A percentile compares a stretch with the other conserved stretches of the same genome.
phyloP scores from a whole-genome alignment of 371 early-diverging fungal genomes.

The Mortierella polycephala region DNA sequence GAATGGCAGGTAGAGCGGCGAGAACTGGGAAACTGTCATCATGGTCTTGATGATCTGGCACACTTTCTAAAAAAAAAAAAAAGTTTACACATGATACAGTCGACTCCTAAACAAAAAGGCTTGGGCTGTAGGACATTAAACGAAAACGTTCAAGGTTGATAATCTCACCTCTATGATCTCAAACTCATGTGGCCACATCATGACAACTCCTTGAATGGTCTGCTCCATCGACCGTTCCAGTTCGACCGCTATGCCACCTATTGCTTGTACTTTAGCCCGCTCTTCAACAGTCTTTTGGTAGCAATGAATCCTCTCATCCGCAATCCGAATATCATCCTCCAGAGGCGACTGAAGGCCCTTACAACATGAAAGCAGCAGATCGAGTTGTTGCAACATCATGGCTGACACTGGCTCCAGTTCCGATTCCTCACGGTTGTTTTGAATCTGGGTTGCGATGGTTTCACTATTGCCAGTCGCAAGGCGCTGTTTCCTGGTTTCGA shows the following conservation, averaged over 20 bases:
- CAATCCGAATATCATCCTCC: constrained; percentile 44
- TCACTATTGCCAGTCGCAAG: constrained; percentile 15
- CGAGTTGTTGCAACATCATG: constrained; percentile 43
- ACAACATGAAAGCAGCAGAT: constrained; percentile 38
- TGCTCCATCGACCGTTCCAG: constrained; percentile 49
- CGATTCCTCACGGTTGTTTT: constrained; percentile 20
- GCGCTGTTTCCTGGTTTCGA: constrained; percentile 33
- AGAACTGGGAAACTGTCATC: constrained; percentile 59
- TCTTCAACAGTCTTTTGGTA: constrained; percentile 32
- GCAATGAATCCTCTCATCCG: constrained; percentile 28
- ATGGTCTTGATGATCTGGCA: constrained; percentile 65
- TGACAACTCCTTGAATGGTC: constrained; percentile 33
- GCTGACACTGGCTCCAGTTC: constrained; percentile 44
- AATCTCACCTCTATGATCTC: constrained; percentile 35
- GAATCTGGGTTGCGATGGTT: constrained; percentile 3
- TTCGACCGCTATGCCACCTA: constrained; percentile 32
- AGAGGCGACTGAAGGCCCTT: constrained; percentile 41
- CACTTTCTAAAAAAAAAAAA: constrained; percentile 38
- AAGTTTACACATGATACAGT: background rate
- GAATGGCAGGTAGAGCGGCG: constrained; percentile 61
- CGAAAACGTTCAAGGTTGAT: background rate
- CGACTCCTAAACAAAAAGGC: background rate
- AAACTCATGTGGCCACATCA: constrained; percentile 48
- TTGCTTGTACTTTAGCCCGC: constrained; percentile 8
- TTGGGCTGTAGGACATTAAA: background rate